Evolutionary conservation across 2,329 filamentous ascomycete genomes (phyloP).

Genomic region (Ascochyta rabiei): DNA sequence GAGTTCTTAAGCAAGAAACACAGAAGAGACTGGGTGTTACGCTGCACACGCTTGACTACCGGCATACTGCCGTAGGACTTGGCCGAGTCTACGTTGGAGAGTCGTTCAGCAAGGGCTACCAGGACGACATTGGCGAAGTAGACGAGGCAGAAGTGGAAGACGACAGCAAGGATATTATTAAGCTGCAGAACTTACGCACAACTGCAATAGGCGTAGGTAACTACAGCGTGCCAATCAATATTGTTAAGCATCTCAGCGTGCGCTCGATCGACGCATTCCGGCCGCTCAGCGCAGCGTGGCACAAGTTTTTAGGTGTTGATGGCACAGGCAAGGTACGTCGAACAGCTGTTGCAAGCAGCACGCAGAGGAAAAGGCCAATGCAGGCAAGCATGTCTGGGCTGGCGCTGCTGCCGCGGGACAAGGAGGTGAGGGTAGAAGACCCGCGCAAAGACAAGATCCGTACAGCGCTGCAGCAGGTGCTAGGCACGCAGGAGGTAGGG

Average conservation of each 20-base stretch:
- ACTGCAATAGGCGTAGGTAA: conserved; percentile 13
- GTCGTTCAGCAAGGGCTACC: not conserved
- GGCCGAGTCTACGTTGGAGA: conserved; percentile 13
- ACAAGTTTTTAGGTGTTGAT: not conserved
- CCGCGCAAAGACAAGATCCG: not conserved
- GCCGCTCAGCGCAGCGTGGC: conserved; percentile 11
- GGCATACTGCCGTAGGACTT: not conserved
- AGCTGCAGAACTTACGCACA: conserved; percentile 20
- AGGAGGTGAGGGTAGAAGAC: too few species aligned
- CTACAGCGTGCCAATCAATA: conserved; percentile 25
- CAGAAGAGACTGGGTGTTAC: not conserved
- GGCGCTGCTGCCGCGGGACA: too few species aligned
- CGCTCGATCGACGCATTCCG: conserved; percentile 25
- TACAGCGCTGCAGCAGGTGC: not conserved
- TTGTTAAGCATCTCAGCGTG: conserved; percentile 29
- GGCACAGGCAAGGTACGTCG: not conserved
- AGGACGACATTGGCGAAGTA: too few species aligned
- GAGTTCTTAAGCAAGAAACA: not conserved
- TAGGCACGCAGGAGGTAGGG: conserved; percentile 8
- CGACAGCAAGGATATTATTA: not conserved
- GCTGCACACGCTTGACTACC: not conserved
- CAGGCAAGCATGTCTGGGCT: too few species aligned
- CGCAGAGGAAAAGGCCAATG: too few species aligned
- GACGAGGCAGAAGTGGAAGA: conserved; percentile 18
- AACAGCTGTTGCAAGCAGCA: not conserved